Conservation (phyloP, 2,329 filamentous ascomycete genomes). For the Dothiorella sarmentorum region DNA sequence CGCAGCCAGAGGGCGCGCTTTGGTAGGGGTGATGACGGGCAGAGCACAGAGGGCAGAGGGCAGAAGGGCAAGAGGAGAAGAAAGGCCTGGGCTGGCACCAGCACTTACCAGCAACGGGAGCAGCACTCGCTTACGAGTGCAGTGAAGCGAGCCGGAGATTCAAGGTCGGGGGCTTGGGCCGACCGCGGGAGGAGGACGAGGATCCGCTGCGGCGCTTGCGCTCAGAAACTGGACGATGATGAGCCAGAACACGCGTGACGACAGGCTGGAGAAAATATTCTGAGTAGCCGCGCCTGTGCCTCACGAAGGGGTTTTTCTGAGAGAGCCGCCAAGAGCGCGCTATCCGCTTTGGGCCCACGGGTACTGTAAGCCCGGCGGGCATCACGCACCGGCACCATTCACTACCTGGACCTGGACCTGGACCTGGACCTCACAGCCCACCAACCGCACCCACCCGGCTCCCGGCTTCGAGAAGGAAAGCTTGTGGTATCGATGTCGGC, state of each 20-base stretch:
- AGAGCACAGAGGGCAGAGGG: constrained; percentile 6
- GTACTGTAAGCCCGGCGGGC: not conserved
- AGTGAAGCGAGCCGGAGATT: not conserved
- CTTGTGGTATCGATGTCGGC: not conserved
- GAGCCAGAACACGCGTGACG: not conserved
- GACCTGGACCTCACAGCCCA: too few relatives aligned
- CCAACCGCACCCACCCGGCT: not conserved
- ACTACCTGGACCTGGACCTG: too few relatives aligned
- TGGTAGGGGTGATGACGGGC: constrained; percentile 12
- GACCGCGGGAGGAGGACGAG: not conserved
- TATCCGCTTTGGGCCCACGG: not conserved
- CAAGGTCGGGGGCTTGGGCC: not conserved
- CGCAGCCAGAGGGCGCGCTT: not conserved
- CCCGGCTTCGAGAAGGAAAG: constrained; percentile 3
- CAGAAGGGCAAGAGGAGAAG: constrained; percentile 3
- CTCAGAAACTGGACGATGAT: too few relatives aligned
- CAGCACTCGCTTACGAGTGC: too few relatives aligned
- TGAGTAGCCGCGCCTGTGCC: not conserved
- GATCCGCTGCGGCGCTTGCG: constrained; percentile 14
- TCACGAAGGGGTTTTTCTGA: constrained; percentile 8
- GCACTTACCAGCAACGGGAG: too few relatives aligned
- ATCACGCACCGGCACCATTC: not conserved
- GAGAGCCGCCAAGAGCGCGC: not conserved
- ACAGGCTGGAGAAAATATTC: constrained; percentile 8
- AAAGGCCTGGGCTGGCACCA: too few relatives aligned